These are phyloP conservation scores for Leishmania gerbilli DNA, from an alignment of 208 protist species.

Conservation along the genomic window DNA sequence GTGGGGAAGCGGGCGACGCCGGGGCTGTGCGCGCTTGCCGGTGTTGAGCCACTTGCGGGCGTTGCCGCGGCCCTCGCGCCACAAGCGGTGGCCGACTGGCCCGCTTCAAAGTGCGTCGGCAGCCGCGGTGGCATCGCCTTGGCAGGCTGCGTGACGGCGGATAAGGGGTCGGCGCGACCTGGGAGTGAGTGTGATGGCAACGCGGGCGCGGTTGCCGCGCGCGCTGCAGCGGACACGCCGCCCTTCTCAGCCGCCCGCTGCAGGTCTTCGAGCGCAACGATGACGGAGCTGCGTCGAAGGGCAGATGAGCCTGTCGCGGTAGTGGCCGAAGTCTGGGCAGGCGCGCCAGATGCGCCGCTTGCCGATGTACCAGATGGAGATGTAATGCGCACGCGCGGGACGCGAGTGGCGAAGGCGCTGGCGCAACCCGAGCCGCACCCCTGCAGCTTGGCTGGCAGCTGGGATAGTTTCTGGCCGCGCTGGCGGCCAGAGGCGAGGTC, in stretches of 20 bases:
- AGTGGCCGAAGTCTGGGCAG: not conserved
- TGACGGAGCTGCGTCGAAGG: slow-evolving; percentile 36
- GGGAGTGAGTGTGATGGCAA: not conserved
- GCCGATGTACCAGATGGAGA: not conserved
- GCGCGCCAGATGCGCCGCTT: not conserved
- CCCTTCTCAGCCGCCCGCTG: not conserved
- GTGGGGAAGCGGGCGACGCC: slow-evolving; percentile 29
- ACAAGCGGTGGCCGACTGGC: not conserved
- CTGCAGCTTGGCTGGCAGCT: slow-evolving; percentile 6
- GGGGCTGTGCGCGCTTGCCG: slow-evolving; percentile 18
- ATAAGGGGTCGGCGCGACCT: not conserved
- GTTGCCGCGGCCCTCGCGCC: not conserved
- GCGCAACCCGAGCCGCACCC: slow-evolving; percentile 9
- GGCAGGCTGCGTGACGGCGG: not conserved
- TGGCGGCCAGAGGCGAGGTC: not conserved
- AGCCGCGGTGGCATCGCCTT: not conserved
- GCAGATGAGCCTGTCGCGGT: not conserved
- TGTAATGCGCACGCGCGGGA: slow-evolving; percentile 1
- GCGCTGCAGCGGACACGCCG: not conserved
- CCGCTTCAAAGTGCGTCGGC: not conserved
- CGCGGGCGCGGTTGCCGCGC: not conserved
- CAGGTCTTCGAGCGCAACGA: slow-evolving; percentile 26
- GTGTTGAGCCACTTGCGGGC: slow-evolving; percentile 3
- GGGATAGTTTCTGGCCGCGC: not conserved
- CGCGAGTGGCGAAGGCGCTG: not conserved